Conservation (phyloP, 73 alveolate genomes). For the Paramecium tetraurelia region DNA sequence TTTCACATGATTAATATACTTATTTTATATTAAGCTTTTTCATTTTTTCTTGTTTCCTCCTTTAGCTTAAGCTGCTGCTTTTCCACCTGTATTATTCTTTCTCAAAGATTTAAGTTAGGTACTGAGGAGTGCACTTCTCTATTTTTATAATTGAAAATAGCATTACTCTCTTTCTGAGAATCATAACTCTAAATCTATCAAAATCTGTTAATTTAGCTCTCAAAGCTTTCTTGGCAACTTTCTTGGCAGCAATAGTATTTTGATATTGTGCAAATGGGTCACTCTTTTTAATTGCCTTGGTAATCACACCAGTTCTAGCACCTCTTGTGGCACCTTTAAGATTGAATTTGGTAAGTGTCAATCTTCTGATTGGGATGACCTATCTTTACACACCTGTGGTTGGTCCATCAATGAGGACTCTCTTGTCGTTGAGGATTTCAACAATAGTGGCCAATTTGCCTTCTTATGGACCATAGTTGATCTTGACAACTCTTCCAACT, state of each 20-base stretch:
- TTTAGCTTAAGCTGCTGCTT: background rate
- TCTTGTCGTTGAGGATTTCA: conserved; percentile 82
- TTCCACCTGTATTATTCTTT: background rate
- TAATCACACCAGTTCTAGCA: conserved; percentile 61
- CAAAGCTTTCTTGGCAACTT: conserved; percentile 68
- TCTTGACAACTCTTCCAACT: conserved; percentile 87
- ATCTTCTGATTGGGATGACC: conserved; percentile 84
- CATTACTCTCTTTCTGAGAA: conserved; percentile 70
- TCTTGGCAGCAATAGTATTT: conserved; percentile 72
- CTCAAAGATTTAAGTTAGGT: conserved; percentile 20
- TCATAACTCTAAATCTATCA: conserved; percentile 81
- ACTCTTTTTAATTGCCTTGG: conserved; percentile 63
- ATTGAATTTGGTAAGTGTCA: conserved; percentile 77
- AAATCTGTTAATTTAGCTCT: conserved; percentile 81
- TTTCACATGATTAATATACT: conserved; percentile 2
- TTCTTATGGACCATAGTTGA: conserved; percentile 83
- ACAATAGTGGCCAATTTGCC: conserved; percentile 90
- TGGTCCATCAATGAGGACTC: conserved; percentile 90
- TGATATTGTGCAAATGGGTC: conserved; percentile 68
- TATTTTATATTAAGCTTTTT: background rate
- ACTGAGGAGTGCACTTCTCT: conserved; percentile 37
- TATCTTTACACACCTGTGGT: conserved; percentile 86
- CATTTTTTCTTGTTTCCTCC: conserved; percentile 13
- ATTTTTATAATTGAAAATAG: background rate
- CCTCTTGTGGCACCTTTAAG: conserved; percentile 45